Percentiles rank a stretch among this genome's conserved stretches.
Evolutionary conservation across 352 stramenopile species (phyloP).

Genomic region (Phytophthora cajani): DNA sequence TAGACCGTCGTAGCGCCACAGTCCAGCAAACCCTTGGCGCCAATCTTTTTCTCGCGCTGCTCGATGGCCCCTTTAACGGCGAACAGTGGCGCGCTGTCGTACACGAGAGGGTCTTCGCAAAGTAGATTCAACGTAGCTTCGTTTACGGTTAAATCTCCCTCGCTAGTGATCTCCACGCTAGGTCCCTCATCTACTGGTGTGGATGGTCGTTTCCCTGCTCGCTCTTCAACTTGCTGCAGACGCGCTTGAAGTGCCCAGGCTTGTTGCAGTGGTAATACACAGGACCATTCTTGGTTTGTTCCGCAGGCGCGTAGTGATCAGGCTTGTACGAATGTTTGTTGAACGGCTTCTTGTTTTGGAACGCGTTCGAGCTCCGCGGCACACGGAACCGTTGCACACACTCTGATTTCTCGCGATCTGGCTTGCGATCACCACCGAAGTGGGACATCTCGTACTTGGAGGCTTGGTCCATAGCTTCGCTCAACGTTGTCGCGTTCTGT

Average conservation of each 20-base stretch:
- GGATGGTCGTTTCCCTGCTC: constrained; percentile 6
- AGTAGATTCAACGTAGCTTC: constrained; percentile 1
- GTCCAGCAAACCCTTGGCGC: too few species aligned
- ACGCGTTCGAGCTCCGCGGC: background rate
- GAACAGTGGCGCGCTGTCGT: constrained; percentile 15
- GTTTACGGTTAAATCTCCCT: constrained; percentile 20
- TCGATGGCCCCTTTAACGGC: too few species aligned
- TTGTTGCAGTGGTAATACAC: constrained; percentile 18
- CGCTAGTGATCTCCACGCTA: constrained; percentile 13
- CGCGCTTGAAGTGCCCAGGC: constrained; percentile 9
- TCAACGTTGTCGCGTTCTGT: background rate
- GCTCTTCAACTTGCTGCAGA: constrained; percentile 15
- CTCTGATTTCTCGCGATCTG: constrained; percentile 12
- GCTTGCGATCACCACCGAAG: too few species aligned
- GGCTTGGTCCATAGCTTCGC: constrained; percentile 16
- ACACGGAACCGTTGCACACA: constrained; percentile 3
- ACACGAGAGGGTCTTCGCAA: constrained; percentile 28
- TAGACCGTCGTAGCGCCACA: too few species aligned
- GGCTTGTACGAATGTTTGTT: constrained; percentile 17
- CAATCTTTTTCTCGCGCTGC: too few species aligned
- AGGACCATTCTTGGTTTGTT: constrained; percentile 7
- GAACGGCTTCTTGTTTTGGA: constrained; percentile 13
- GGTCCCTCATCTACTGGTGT: constrained; percentile 26
- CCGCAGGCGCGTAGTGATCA: too few species aligned
- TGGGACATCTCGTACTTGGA: constrained; percentile 20